Evolutionary conservation across 768 basidiomycete species (phyloP), one percentile per base, ranked within the genome.

Genomic region (Asterophora lycoperdoides): DNA sequence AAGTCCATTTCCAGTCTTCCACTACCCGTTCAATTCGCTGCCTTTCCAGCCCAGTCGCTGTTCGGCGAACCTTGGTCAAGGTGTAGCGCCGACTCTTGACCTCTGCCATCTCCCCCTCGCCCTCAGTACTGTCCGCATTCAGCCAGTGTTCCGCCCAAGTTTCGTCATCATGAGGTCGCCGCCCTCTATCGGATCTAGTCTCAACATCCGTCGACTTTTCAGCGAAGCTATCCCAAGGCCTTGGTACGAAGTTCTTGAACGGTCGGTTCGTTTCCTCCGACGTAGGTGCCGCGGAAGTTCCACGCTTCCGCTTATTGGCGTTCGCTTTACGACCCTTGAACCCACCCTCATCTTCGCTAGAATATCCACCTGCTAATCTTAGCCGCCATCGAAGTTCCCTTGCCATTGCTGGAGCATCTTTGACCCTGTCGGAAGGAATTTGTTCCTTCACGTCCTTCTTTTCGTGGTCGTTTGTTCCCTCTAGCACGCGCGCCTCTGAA

Each of bases 321-420:
- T 65, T 64, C 33, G 53, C 28, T 48, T 54, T 53, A 15, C 48
- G 43, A 41, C 56, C 60, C 48, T 41, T 44, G 49, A 54, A 46
- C 50, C 62, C 51, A 54, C 70, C 70, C 46, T 91, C 88, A 46
- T 85, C 86, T 44, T 88, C 87, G 57, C 86, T 89, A 13, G 70
- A 62, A 50, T 79, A 70, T 23, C 86, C 86, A 5, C 73, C 67
- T 4, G 80, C 80, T 37, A 80, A 66, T 47, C 79, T 78, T 23
- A 84, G 75, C 41, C 93, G 77, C 93, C 93, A 96, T 37, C 87
- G 74, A 37, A 96, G 68, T 62, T 96, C 93, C 54, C 90, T 73
- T 14, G 91, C 91, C 46, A 92, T 62, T 2, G 85, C 86, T 3
- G 86, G 70, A 14, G 86, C 78, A 67, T 96, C 93, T 61, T 88